A percentile compares a stretch with the other conserved stretches of the same genome.
Evolutionary conservation across 2,329 filamentous ascomycete genomes (phyloP).

Genomic region (Aspergillus oerlinghausenensis): DNA sequence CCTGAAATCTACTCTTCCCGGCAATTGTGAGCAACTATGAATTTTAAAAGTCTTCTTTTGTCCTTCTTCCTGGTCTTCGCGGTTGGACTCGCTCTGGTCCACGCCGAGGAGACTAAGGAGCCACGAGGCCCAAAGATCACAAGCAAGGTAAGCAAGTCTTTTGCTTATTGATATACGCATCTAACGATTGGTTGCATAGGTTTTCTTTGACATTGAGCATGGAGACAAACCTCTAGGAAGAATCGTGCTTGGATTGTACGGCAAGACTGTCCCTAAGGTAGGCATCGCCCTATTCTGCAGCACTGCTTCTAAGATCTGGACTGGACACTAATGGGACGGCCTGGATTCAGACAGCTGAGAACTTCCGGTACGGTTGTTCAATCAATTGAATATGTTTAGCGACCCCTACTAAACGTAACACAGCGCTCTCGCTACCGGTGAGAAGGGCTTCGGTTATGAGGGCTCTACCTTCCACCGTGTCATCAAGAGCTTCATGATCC

Average conservation of each 20-base stretch:
- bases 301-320: neutral
- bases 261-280: slow-evolving; percentile 64
- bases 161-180: slow-evolving; percentile 10
- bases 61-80: slow-evolving; percentile 72
- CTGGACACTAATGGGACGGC: slow-evolving; percentile 9
- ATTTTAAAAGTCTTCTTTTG: slow-evolving; percentile 38
- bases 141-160: slow-evolving; percentile 60
- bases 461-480: slow-evolving; percentile 65
- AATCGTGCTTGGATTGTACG: slow-evolving; percentile 62
- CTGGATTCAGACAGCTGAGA: slow-evolving; percentile 55
- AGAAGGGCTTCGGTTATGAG: slow-evolving; percentile 65
- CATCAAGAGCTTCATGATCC: slow-evolving; percentile 68
- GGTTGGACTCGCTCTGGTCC: slow-evolving; percentile 66
- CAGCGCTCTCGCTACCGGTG: slow-evolving; percentile 58
- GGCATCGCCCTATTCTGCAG: slow-evolving; percentile 4
- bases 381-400: neutral
- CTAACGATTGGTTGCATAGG: slow-evolving; percentile 31
- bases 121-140: slow-evolving; percentile 81
- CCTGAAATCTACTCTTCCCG: slow-evolving; percentile 2
- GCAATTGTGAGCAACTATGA: slow-evolving; percentile 25
- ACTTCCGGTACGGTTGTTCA: slow-evolving; percentile 49
- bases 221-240: slow-evolving; percentile 58
- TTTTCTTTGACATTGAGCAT: slow-evolving; percentile 63
- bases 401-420: slow-evolving; percentile 4
- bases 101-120: slow-evolving; percentile 63